Conservation (phyloP, 805 yeast species). For the Yarrowia sp. region DNA sequence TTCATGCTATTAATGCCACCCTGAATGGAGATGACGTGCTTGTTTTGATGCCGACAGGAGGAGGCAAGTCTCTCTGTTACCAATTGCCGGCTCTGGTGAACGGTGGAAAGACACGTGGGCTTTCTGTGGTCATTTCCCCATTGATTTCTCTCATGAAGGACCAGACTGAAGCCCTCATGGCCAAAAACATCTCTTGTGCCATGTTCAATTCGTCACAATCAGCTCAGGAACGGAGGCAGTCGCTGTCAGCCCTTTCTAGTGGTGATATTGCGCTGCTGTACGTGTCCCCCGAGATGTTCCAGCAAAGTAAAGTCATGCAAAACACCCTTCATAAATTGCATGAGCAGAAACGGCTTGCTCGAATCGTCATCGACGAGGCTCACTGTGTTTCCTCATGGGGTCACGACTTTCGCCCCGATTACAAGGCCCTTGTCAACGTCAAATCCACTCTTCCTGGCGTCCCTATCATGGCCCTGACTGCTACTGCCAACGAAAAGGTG, state of each 20-base stretch:
- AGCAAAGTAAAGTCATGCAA: constrained; percentile 65
- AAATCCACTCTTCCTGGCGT: constrained; percentile 69
- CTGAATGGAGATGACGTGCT: constrained; percentile 79
- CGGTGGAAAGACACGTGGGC: constrained; percentile 72
- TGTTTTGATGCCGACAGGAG: constrained; percentile 98
- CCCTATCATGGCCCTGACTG: constrained; percentile 95
- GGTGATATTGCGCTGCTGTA: constrained; percentile 76
- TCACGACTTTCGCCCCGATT: constrained; percentile 96
- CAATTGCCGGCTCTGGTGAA: constrained; percentile 87
- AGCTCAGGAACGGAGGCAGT: constrained; percentile 57
- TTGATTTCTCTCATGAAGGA: constrained; percentile 96
- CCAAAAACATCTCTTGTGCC: constrained; percentile 70
- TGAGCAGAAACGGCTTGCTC: constrained; percentile 57
- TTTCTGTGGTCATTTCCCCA: constrained; percentile 91
- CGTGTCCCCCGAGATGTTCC: constrained; percentile 92
- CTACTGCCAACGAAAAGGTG: constrained; percentile 92
- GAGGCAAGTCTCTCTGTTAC: constrained; percentile 94
- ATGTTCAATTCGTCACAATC: constrained; percentile 80
- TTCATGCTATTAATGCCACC: constrained; percentile 78
- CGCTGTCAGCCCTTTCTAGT: constrained; percentile 56
- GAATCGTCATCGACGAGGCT: constrained; percentile 94
- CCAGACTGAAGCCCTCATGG: constrained; percentile 78
- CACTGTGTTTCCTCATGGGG: constrained; percentile 99
- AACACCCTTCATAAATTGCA: constrained; percentile 58
- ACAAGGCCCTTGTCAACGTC: constrained; percentile 72